These are phyloP conservation scores for Mycena rebaudengoi DNA, from an alignment of 768 basidiomycete genomes.

Conservation along the genomic window DNA sequence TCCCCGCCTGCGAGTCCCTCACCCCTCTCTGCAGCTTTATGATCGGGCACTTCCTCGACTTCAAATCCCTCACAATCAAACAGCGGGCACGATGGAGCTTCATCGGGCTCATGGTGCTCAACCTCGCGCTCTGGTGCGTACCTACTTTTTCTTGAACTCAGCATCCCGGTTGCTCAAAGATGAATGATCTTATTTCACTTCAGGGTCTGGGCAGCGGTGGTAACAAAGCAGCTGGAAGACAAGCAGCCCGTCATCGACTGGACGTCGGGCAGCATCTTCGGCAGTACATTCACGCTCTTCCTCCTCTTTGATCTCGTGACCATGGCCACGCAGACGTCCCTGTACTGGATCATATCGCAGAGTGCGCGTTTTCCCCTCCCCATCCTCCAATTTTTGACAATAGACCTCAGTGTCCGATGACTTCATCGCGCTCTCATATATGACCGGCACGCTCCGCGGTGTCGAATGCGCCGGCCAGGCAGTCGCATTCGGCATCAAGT, in stretches of 20 bases:
- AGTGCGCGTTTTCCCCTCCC: constrained; percentile 26
- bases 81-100: constrained; percentile 42
- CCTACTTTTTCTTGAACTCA: neutral
- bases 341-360: constrained; percentile 43
- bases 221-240: constrained; percentile 41
- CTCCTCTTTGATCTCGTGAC: constrained; percentile 42
- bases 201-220: constrained; percentile 41
- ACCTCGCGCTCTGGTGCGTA: constrained; percentile 37
- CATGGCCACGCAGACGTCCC: constrained; percentile 43
- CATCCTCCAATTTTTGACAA: neutral
- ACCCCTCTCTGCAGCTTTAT: too few species aligned
- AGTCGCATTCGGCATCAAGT: constrained; percentile 44
- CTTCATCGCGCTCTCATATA: constrained; percentile 42
- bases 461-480: constrained; percentile 44
- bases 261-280: constrained; percentile 39
- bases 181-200: too few species aligned
- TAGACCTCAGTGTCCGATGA: constrained; percentile 39
- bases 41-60: constrained; percentile 43
- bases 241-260: constrained; percentile 41
- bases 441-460: constrained; percentile 44
- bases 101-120: constrained; percentile 38
- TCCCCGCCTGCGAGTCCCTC: too few species aligned
- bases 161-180: neutral
- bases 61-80: constrained; percentile 37
- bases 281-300: constrained; percentile 39